Evolutionary conservation across 192 early-diverging fungal species (phyloP).

Genomic region (Podila epicladia): DNA sequence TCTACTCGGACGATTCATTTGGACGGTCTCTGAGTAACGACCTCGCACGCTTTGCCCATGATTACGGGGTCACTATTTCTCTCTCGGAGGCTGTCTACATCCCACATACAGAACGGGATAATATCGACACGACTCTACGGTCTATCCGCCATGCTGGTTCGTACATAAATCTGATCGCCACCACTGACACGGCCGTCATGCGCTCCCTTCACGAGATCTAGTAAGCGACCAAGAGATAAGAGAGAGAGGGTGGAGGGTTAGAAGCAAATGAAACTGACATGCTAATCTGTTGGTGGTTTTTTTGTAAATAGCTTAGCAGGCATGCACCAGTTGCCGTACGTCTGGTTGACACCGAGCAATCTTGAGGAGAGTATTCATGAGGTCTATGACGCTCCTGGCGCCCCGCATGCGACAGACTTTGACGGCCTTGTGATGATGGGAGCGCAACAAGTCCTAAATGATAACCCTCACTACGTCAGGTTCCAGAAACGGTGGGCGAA

Average conservation of each 20-base stretch:
- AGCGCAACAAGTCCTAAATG: neutral
- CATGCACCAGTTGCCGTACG: conserved; percentile 3
- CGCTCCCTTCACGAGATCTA: neutral
- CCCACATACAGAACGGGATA: neutral
- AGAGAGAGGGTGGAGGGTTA: too few relatives aligned
- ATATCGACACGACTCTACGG: neutral
- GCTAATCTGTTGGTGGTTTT: neutral
- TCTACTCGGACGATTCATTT: conserved; percentile 8
- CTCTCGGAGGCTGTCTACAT: neutral
- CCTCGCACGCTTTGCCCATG: neutral
- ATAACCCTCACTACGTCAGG: neutral
- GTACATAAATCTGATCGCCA: neutral
- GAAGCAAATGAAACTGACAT: neutral
- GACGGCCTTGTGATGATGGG: conserved; percentile 9
- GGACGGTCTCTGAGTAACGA: neutral
- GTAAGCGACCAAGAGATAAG: neutral
- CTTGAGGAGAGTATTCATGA: neutral
- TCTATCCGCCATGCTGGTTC: neutral
- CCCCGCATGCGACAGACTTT: neutral
- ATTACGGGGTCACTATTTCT: neutral
- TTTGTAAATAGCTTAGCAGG: neutral
- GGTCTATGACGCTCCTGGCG: neutral
- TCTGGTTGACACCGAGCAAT: conserved; percentile 9
- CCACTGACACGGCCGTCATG: neutral
- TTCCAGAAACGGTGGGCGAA: conserved; percentile 7